Percentiles rank a stretch among this genome's conserved stretches.
These are phyloP conservation scores for Teratosphaeria epicoccoides DNA, from an alignment of 2,329 filamentous ascomycete species.

Conservation along the genomic window DNA sequence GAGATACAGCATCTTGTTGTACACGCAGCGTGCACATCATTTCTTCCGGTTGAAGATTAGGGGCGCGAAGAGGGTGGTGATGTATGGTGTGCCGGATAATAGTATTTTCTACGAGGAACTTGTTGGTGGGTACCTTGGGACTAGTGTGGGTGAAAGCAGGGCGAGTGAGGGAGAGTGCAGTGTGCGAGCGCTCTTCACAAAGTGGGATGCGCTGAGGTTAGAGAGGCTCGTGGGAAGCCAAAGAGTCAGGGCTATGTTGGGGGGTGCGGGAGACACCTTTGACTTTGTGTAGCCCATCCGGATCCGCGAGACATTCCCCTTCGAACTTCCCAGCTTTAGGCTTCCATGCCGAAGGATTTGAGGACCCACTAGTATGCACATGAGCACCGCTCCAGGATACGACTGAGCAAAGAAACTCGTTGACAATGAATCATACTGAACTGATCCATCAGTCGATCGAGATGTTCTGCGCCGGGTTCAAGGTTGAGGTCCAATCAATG, in stretches of 20 bases:
- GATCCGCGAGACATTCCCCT: no score
- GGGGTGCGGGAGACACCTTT: constrained; percentile 65
- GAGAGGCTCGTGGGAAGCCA: constrained; percentile 78
- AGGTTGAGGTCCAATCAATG: no score
- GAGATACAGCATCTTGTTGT: constrained; percentile 71
- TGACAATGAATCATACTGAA: no score
- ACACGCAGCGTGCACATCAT: constrained; percentile 93
- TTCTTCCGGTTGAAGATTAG: constrained; percentile 78
- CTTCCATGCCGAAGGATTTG: no score
- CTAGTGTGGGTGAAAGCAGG: constrained; percentile 45
- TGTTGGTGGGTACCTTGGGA: constrained; percentile 53
- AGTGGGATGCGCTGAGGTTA: constrained; percentile 78
- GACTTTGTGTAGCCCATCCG: constrained; percentile 70
- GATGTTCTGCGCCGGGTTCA: no score
- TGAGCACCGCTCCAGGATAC: no score
- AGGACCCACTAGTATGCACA: no score
- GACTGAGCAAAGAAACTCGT: no score
- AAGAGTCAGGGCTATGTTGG: constrained; percentile 74
- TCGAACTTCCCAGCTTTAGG: no score
- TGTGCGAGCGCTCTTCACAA: constrained; percentile 61
- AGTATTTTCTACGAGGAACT: constrained; percentile 70
- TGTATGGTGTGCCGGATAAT: constrained; percentile 88
- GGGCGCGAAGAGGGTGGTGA: constrained; percentile 72
- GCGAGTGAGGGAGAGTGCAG: constrained; percentile 41
- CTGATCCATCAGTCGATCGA: no score